Percentiles rank a stretch among this genome's conserved stretches.
phyloP scores from a whole-genome alignment of 768 basidiomycete genomes.

The Pisolithus marmoratus region DNA sequence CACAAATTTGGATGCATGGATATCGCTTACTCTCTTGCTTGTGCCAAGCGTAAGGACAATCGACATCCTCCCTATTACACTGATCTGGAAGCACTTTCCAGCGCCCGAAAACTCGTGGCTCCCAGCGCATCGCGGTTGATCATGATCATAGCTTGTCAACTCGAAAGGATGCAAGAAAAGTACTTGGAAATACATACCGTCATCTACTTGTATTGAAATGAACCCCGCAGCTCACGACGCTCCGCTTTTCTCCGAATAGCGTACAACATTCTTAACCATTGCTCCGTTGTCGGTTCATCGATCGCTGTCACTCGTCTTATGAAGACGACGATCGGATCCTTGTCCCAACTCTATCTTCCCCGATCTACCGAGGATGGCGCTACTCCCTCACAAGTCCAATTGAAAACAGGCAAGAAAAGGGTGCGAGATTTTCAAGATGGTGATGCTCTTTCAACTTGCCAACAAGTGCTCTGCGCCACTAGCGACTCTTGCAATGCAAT shows the following conservation, averaged over 20 bases:
- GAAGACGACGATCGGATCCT: constrained; percentile 44
- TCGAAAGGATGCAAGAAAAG: constrained; percentile 52
- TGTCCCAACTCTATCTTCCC: constrained; percentile 44
- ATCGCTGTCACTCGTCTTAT: constrained; percentile 48
- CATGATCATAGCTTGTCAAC: constrained; percentile 47
- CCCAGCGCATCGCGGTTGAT: constrained; percentile 52
- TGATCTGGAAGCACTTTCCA: constrained; percentile 22
- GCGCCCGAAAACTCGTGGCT: constrained; percentile 48
- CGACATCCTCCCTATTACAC: neutral
- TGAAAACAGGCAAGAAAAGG: constrained; percentile 62
- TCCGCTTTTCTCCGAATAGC: constrained; percentile 42
- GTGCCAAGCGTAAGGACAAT: constrained; percentile 39
- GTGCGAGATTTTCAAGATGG: constrained; percentile 70
- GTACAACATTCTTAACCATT: constrained; percentile 36
- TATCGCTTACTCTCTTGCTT: constrained; percentile 48
- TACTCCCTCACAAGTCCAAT: constrained; percentile 13
- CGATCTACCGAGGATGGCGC: constrained; percentile 17
- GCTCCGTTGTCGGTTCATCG: constrained; percentile 42
- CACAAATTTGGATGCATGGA: constrained; percentile 46
- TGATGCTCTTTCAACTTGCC: constrained; percentile 53
- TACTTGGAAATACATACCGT: constrained; percentile 26
- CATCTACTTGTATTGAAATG: constrained; percentile 4
- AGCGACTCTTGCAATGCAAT: constrained; percentile 47
- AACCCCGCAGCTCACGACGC: constrained; percentile 29
- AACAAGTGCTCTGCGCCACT: constrained; percentile 44